These are phyloP conservation scores for Arthroderma sp. DNA, from an alignment of 2,329 filamentous ascomycete species.

Conservation along the genomic window DNA sequence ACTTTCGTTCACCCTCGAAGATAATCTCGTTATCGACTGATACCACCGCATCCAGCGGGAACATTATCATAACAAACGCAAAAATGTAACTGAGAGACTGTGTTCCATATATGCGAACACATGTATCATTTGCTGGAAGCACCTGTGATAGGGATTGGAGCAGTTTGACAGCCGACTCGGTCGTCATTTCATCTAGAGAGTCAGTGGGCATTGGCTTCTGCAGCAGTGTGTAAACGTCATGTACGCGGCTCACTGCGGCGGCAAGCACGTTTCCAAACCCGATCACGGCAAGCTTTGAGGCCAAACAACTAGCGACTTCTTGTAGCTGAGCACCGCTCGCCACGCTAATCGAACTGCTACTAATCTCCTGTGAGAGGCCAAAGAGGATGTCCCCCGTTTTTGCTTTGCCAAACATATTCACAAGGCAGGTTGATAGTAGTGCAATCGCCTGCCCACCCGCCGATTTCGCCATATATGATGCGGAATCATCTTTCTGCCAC, in stretches of 20 bases:
- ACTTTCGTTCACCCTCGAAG: neutral
- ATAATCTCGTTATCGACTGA: neutral
- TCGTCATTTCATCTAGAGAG: neutral
- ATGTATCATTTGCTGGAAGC: neutral
- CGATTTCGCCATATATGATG: constrained; percentile 10
- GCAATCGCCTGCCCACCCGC: constrained; percentile 6
- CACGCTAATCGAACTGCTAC: neutral
- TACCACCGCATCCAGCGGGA: neutral
- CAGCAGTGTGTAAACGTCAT: neutral
- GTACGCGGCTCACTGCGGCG: neutral
- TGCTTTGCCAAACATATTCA: neutral
- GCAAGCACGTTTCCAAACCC: neutral
- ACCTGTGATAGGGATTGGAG: neutral
- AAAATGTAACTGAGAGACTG: neutral
- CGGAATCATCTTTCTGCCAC: constrained; percentile 13
- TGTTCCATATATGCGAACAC: neutral
- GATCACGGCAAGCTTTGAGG: neutral
- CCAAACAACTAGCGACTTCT: neutral
- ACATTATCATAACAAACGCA: neutral
- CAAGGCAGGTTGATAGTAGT: constrained; percentile 1
- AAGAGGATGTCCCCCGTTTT: neutral
- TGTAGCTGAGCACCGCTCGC: neutral
- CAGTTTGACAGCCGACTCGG: neutral
- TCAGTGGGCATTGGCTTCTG: neutral
- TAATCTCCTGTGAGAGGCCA: neutral